phyloP scores from a whole-genome alignment of 2,329 filamentous ascomycete species.

The Dichotomopilus funicola region DNA sequence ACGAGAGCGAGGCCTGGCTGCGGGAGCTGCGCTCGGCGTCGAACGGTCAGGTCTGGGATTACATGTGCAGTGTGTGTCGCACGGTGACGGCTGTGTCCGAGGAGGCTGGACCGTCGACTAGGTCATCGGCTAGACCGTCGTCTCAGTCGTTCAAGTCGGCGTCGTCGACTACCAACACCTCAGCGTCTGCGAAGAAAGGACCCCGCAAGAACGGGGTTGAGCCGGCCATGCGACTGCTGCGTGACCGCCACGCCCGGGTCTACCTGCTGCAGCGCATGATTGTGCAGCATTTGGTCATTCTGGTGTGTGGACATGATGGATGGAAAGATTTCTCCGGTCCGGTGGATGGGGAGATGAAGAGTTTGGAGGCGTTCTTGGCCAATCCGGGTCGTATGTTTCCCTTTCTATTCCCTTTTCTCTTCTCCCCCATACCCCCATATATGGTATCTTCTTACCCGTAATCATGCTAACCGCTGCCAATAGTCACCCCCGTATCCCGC shows the following conservation, averaged over 20 bases:
- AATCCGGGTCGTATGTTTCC: neutral
- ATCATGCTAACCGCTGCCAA: no score
- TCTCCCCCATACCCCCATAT: no score
- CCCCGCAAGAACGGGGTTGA: conserved; percentile 14
- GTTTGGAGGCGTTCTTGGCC: conserved; percentile 5
- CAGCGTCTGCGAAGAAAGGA: no score
- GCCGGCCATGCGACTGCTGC: conserved; percentile 30
- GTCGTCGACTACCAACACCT: no score
- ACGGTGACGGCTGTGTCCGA: no score
- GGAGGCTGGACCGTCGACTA: no score
- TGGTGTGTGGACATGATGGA: conserved; percentile 29
- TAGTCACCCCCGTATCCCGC: conserved; percentile 15
- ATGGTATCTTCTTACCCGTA: no score
- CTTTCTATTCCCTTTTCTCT: no score
- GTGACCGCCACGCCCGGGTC: conserved; percentile 26
- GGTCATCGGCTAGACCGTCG: no score
- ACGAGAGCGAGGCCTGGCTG: conserved; percentile 15
- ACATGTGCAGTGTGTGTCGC: conserved; percentile 31
- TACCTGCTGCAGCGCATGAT: conserved; percentile 36
- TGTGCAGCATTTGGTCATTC: conserved; percentile 31
- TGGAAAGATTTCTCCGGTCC: conserved; percentile 30
- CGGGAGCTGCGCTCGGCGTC: conserved; percentile 13
- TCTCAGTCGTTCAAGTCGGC: no score
- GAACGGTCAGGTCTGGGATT: conserved; percentile 29
- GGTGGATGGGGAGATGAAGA: conserved; percentile 21